Evolutionary conservation across 2,329 filamentous ascomycete species (phyloP).

Genomic region (Trichoderma sp.): DNA sequence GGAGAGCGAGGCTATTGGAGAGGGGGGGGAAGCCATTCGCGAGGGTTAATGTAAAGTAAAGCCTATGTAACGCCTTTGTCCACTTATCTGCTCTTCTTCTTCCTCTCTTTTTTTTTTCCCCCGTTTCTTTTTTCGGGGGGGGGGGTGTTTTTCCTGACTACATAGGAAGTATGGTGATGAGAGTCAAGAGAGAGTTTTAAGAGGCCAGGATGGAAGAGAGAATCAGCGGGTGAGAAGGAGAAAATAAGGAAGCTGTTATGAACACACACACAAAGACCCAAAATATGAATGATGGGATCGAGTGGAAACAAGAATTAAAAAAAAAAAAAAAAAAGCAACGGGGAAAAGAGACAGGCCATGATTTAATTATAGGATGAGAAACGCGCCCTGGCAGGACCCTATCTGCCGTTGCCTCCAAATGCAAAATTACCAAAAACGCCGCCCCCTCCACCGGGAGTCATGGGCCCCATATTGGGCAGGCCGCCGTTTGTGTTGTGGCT

Average conservation of each 20-base stretch:
- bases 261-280: slow-evolving; percentile 3
- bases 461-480: slow-evolving; percentile 59
- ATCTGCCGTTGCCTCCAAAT: slow-evolving; percentile 44
- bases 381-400: slow-evolving; percentile 24
- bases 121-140: too few species aligned
- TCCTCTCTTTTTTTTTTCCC: too few species aligned
- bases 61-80: not conserved
- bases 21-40: not conserved
- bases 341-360: not conserved
- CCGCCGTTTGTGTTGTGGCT: slow-evolving; percentile 56
- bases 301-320: too few species aligned
- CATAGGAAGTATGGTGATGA: not conserved
- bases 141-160: not conserved
- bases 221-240: not conserved
- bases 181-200: not conserved
- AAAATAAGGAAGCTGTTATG: not conserved
- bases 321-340: not conserved
- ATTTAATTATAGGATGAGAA: slow-evolving; percentile 19
- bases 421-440: slow-evolving; percentile 74
- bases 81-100: not conserved
- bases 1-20: not conserved
- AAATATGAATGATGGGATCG: not conserved
- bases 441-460: slow-evolving; percentile 74
- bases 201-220: not conserved
- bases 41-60: not conserved